phyloP scores from a whole-genome alignment of 805 yeast species.

The Schwanniomyces pseudopolymorphus region DNA sequence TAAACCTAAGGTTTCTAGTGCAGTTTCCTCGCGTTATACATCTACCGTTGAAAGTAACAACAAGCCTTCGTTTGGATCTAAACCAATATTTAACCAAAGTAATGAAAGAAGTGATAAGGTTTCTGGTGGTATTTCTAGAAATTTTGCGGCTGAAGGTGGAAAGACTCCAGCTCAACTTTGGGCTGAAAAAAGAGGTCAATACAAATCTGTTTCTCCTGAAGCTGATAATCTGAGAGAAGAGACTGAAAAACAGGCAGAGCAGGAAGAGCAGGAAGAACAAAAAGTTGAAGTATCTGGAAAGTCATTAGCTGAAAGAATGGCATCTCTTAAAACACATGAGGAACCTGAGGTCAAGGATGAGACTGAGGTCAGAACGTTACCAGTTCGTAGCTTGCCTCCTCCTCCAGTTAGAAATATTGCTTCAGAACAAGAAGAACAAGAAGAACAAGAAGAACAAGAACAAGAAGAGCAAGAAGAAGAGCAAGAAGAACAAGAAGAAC shows the following conservation, averaged over 20 bases:
- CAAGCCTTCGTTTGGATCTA: constrained; percentile 32
- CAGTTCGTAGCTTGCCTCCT: constrained; percentile 4
- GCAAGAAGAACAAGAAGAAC: constrained; percentile 3
- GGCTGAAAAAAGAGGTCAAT: constrained; percentile 87
- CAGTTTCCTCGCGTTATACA: constrained; percentile 50
- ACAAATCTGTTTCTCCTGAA: constrained; percentile 39
- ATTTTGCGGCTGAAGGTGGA: constrained; percentile 69
- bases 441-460: constrained; percentile 7
- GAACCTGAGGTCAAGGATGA: constrained; percentile 9
- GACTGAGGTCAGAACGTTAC: constrained; percentile 9
- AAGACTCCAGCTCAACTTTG: constrained; percentile 93
- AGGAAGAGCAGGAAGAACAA: constrained; percentile 2
- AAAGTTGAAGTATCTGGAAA: constrained; percentile 1
- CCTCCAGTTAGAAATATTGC: background rate
- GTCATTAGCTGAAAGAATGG: background rate
- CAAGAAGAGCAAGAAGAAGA: constrained; percentile 6
- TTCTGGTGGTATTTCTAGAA: constrained; percentile 58
- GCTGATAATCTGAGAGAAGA: constrained; percentile 10
- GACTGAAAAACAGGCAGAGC: no score
- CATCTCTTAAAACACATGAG: constrained; percentile 5
- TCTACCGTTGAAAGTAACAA: constrained; percentile 28
- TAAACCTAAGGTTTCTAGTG: constrained; percentile 53
- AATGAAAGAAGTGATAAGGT: constrained; percentile 41
- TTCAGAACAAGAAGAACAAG: background rate
- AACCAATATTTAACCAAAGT: constrained; percentile 35